Percentiles rank a stretch among this genome's conserved stretches.
Evolutionary conservation across 352 stramenopile genomes (phyloP).

Genomic region (Phytophthora citricola): DNA sequence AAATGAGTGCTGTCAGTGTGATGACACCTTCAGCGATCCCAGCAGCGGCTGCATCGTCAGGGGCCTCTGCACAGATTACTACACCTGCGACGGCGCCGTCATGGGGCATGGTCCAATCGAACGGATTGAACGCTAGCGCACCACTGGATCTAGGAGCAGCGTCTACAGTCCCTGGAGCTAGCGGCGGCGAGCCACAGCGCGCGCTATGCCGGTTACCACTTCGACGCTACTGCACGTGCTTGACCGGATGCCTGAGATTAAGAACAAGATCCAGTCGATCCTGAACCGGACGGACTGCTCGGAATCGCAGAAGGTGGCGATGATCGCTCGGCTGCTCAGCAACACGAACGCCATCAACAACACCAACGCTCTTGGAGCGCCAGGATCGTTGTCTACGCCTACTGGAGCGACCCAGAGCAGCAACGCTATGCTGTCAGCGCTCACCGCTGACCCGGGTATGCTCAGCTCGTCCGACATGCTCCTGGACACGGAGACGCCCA

Average conservation of each 20-base stretch:
- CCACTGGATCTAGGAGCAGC: constrained; percentile 27
- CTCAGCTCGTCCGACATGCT: constrained; percentile 43
- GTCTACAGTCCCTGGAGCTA: not conserved
- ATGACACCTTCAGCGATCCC: constrained; percentile 19
- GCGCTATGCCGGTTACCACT: constrained; percentile 74
- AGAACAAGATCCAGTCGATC: constrained; percentile 91
- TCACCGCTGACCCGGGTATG: constrained; percentile 36
- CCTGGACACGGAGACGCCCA: constrained; percentile 55
- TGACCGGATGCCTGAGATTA: constrained; percentile 90
- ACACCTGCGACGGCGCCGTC: constrained; percentile 28
- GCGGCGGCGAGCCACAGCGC: constrained; percentile 21
- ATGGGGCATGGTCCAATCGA: constrained; percentile 42
- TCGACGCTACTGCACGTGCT: constrained; percentile 83
- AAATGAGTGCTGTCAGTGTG: constrained; percentile 28
- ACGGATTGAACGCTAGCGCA: constrained; percentile 15
- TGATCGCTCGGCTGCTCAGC: constrained; percentile 87
- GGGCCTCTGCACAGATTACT: constrained; percentile 5
- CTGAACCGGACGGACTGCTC: constrained; percentile 85
- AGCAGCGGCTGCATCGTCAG: constrained; percentile 10
- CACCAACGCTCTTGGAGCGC: constrained; percentile 30
- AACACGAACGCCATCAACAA: constrained; percentile 85
- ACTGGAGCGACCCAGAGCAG: constrained; percentile 15
- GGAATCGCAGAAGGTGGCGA: constrained; percentile 89
- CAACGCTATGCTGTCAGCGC: constrained; percentile 33
- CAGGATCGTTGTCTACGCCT: not conserved